Evolutionary conservation across 176 grass and related monocot species (phyloP), one percentile per base, ranked within the genome.

Genomic region (Chrysopogon serrulatus): DNA sequence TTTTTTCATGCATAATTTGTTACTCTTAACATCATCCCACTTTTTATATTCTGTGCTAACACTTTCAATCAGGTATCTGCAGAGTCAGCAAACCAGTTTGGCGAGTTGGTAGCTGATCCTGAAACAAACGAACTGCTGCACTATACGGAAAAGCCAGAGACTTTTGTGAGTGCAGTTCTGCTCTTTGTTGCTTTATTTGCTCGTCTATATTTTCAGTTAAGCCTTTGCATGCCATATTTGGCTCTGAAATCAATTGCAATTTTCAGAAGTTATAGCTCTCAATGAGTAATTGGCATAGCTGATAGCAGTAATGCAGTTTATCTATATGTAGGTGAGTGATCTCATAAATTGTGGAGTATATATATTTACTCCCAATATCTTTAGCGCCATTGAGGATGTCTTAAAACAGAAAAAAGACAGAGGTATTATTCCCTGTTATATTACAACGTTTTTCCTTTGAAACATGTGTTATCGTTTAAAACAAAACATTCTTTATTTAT

Each of bases 291-390:
- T 85, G 72, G 73, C 73, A 43, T 31, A 70, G 43, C 28, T 77
- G 64, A 59, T 42, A 59, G 19, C n/a, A 68, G 71, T 90, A 33
- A 78, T 61, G 33, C 48, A 76, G 59, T 71, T 91, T 64, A 59
- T 76, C 8, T 48, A 57, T 49, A 5, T 94, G 78, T 94, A 99
- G 96, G 93, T 99, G 80, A 99, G 96, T 65, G 91, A 99, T 86
- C 93, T 88, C 30, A 96, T 99, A 85, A 99, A 99, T 57, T 99
- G 96, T 72, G 96, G 96, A 80, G 96, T 96, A 15, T 99, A 99
- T 88, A 94, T 99, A 77, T 99, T 99, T 94, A 99, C 93, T 71
- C 93, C 96, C 27, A 78, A 99, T 76, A 96, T 99, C 63, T 94
- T 99, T 79, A 85, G 49, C 23, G 93, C 96, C 40, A 99, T 99